Conservation (phyloP, 768 basidiomycete species). For the Hortiboletus flavorubellus region DNA sequence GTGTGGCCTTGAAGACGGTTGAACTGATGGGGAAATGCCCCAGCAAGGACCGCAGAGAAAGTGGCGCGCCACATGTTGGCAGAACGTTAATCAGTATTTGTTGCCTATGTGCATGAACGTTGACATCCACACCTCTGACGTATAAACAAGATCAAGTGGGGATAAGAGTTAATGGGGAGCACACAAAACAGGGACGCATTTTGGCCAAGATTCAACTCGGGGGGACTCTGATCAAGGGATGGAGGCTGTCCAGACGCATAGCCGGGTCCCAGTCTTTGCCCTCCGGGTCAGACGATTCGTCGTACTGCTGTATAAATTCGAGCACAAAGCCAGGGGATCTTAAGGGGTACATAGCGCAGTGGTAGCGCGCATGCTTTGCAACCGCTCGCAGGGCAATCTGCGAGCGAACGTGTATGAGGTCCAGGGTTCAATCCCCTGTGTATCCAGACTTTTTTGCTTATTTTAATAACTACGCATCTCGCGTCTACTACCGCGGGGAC, state of each 20-base stretch:
- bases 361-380: conserved; percentile 46
- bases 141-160: neutral
- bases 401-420: conserved; percentile 36
- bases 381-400: neutral
- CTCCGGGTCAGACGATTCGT: neutral
- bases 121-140: conserved; percentile 2
- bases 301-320: conserved; percentile 1
- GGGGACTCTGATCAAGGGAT: conserved; percentile 14
- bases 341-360: conserved; percentile 26
- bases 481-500: too few relatives aligned
- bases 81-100: conserved; percentile 16
- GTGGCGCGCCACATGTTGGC: conserved; percentile 12
- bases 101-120: conserved; percentile 6
- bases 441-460: conserved; percentile 28
- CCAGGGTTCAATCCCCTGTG: conserved; percentile 44
- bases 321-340: neutral
- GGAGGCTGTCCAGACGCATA: conserved; percentile 10
- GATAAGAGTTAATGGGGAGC: neutral
- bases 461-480: too few relatives aligned
- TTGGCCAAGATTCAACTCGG: conserved; percentile 10
- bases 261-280: neutral
- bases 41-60: conserved; percentile 9
- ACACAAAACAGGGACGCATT: conserved; percentile 3
- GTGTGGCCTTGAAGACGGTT: too few relatives aligned
- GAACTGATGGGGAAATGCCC: neutral